Evolutionary conservation across 2,329 filamentous ascomycete species (phyloP), one percentile per base, ranked within the genome.

Genomic region (Ophiostoma ips): DNA sequence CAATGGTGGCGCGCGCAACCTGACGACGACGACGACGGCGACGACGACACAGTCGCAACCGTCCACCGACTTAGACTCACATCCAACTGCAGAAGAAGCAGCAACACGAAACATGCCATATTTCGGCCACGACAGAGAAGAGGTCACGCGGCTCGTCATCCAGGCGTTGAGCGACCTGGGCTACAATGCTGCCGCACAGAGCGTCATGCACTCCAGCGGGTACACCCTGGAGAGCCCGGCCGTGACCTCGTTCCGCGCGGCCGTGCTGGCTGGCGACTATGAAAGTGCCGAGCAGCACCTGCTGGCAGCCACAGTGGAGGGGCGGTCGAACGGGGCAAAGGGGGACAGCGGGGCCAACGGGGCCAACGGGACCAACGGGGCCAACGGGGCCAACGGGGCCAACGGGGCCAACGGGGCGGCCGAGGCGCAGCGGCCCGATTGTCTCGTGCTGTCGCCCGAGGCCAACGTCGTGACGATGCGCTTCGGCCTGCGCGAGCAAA

Each of bases 91-190:
- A 28, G 8, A 5, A 28, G 5, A 28, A 28, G 24, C 24, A 28
- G 5, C 24, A 28, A 28, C 24, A 28, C 24, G 5, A 28, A 28
- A 28, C 24, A 28, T 8, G 24, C 21, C 15, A 28, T 96, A 94
- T 64, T 83, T 81, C 61, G 89, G 88, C 16, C 90, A 96, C 62
- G 79, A 92, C 62, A 79, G 87, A 62, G 88, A 95, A 70, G 90
- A 98, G 68, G 83, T 96, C 41, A 94, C 90, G 5, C 76, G 92
- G 49, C 84, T 96, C 55, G 67, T 98, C 59, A 92, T 98, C 60
- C 92, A 98, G 66, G 85, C 88, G 34, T 68, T 98, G 56, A 78
- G 81, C 21, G 90, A 95, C 63, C 74, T 98, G 68, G 92, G 92
- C 2, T 95, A 96, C 62, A 72, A 80, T 52, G 71, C 72, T 12